Base-by-base conservation (phyloP, 257 asterid genomes). In the Echites panduratus region DNA sequence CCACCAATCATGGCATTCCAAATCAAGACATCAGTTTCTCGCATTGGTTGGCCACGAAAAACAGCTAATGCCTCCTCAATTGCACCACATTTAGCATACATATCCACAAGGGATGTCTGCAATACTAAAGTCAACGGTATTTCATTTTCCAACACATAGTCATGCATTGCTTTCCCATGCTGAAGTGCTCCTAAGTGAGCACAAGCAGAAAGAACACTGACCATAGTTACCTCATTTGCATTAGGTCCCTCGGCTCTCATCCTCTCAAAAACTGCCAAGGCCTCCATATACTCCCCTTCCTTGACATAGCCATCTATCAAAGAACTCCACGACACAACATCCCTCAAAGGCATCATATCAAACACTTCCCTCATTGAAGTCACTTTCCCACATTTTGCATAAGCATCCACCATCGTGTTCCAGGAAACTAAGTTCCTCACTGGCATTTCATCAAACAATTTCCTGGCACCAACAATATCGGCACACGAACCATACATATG, bases 1-100 rank as follows among this genome's bases (percentile, higher is more conserved):
- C 97, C 97, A 40, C 95, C 90, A n/a, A 90, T 88, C 82, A 90
- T 71, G 2, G 95, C 68, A 16, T 88, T 90, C 95, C 97, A 90
- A 40, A 88, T 63, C 13, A 90, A 70, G 29, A 83, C 86, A 72
- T 90, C 91, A 0, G 85, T 84, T 67, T 79, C 75, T 40, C 77
- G 57, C 53, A 20, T 24, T 4, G 79, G 43, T 66, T 20, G 83
- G 53, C 71, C 85, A 19, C 75, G 87, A 58, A 90, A 90, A 35
- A 88, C 81, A 44, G 38, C 59, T 74, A 90, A 54, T 0, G 95
- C 93, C 68, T 87, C 88, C 43, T 83, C 80, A 17, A 90, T 82
- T 0, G 89, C 87, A 5, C 95, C 97, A 65, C 97, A 87, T 72
- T 90, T 90, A n/a, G 88, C 90, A 66, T 90, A 88, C 95, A 87